Evolutionary conservation across 495 filamentous ascomycete species (phyloP).

Genomic region (Aspergillus nidulans): DNA sequence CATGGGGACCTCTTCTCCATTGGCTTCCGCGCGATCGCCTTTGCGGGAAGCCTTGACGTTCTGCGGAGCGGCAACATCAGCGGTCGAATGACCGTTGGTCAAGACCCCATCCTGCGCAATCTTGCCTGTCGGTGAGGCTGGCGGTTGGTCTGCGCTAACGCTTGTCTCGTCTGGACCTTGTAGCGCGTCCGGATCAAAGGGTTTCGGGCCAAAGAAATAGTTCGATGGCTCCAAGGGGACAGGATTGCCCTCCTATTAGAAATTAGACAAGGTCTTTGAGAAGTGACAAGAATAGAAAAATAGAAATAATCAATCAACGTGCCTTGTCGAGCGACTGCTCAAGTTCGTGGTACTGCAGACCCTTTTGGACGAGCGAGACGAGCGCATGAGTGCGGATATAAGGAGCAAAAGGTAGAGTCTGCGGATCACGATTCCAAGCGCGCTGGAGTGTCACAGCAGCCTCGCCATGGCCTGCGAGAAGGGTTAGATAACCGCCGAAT

Average conservation of each 20-base stretch:
- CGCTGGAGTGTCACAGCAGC: constrained; percentile 77
- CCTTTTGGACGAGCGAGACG: constrained; percentile 71
- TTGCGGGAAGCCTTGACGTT: constrained; percentile 32
- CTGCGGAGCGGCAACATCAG: constrained; percentile 23
- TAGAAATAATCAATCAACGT: constrained; percentile 27
- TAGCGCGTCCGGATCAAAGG: constrained; percentile 30
- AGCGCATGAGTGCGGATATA: constrained; percentile 72
- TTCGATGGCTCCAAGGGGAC: constrained; percentile 33
- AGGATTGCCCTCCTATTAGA: constrained; percentile 41
- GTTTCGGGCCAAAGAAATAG: constrained; percentile 50
- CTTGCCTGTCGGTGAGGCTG: constrained; percentile 34
- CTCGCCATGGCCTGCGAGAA: constrained; percentile 51
- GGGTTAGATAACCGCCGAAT: constrained; percentile 15
- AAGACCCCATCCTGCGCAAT: constrained; percentile 37
- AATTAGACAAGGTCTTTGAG: neutral
- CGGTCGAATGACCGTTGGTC: constrained; percentile 38
- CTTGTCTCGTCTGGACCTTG: constrained; percentile 27
- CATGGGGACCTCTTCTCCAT: constrained; percentile 54
- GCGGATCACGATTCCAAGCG: constrained; percentile 72
- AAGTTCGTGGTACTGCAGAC: constrained; percentile 67
- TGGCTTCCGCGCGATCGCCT: constrained; percentile 58
- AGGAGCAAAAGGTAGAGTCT: constrained; percentile 69
- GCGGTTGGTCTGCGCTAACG: constrained; percentile 26
- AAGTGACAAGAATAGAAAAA: neutral
- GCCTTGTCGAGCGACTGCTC: constrained; percentile 59